Base-by-base conservation (phyloP, 768 basidiomycete genomes). In the Scleroderma citrinum region DNA sequence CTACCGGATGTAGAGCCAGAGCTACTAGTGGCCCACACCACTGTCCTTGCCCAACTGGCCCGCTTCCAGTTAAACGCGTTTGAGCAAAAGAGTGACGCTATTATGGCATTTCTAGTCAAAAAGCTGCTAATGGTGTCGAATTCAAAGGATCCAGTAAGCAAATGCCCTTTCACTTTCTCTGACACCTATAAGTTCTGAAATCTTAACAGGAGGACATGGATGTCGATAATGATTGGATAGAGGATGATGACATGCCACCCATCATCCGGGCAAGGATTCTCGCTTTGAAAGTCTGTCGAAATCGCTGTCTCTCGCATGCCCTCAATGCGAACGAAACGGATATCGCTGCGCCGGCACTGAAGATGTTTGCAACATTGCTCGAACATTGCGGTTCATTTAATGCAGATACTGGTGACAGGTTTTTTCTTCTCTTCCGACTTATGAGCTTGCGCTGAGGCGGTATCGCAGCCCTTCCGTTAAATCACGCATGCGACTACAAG, bases 401-500 rank as follows among this genome's bases (percentile, higher is more conserved):
- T 16, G 81, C 81, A 45, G 77, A 76, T 46, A 68, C 68, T 4
- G 52, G 59, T 0, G 80, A 82, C 52, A 74, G 72, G 82, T 85
- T 48, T 40, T 26, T 26, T 16, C 17, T 14, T 36, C 13, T 63
- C 32, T 37, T 23, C 31, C 30, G 23, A 29, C 26, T 29, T 32
- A 19, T n/a, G 5, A n/a, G 30, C n/a, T 17, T 5, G 2, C 17
- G 14, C 52, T 67, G 36, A 61, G 56, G 40, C 48, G 14, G n/a
- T 14, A 45, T 16, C 24, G 5, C 46, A 85, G 85, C 55, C 73
- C 76, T 3, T 74, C 75, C 65, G 78, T 81, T 31, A 82, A 82
- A 61, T 80, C 87, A 3, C 82, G 92, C 16, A 73, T 98, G 69
- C 80, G 95, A 26, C 69, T 97, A 7, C 84, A 89, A 59, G 91